Evolutionary conservation across 2,329 filamentous ascomycete species (phyloP).

Genomic region (Monilinia polystroma): DNA sequence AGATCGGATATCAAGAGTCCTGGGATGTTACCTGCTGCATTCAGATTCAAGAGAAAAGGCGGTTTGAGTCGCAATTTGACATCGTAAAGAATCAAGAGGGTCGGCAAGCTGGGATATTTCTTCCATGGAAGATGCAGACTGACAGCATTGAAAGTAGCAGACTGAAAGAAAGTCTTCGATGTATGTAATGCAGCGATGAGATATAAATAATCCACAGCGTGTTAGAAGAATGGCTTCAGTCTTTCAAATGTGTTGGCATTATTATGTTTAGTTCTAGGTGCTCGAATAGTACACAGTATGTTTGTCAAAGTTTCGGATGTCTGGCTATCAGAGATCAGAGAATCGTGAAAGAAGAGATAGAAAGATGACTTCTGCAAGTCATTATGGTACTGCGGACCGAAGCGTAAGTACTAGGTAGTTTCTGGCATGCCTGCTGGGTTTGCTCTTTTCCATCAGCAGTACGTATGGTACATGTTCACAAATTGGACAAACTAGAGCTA

Average conservation of each 20-base stretch:
- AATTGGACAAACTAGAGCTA: too few relatives aligned
- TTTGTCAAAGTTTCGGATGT: not conserved
- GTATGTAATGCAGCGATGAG: not conserved
- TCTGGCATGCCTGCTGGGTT: too few relatives aligned
- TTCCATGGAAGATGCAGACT: not conserved
- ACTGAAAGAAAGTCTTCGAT: not conserved
- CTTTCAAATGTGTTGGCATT: not conserved
- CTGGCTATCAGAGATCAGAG: not conserved
- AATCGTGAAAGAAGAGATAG: not conserved
- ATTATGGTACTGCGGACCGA: not conserved
- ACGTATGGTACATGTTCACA: too few relatives aligned
- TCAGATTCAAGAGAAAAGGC: not conserved
- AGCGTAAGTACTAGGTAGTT: not conserved
- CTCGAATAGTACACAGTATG: not conserved
- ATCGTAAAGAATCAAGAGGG: not conserved
- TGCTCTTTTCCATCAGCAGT: too few relatives aligned
- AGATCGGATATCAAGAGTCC: not conserved
- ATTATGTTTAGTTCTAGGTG: too few relatives aligned
- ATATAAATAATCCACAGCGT: not conserved
- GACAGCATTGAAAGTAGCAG: too few relatives aligned
- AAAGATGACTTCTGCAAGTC: not conserved
- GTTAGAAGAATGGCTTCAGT: not conserved
- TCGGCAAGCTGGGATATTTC: not conserved
- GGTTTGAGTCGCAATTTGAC: not conserved
- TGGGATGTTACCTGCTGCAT: not conserved